Evolutionary conservation across 306 rosid species (phyloP).

Genomic region (Casuarina cunninghamiana): DNA sequence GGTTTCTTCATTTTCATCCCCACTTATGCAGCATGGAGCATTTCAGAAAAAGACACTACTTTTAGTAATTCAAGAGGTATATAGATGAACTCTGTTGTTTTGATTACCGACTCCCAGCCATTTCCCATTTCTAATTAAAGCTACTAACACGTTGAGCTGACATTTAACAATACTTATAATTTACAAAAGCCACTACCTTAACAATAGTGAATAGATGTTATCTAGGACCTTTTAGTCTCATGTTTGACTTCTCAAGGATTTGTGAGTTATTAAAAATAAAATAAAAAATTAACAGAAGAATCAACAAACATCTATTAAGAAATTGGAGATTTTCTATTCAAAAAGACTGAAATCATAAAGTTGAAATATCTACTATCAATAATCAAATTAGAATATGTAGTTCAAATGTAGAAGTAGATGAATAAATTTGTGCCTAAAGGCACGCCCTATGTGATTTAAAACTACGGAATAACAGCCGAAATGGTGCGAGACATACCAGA

Average conservation of each 20-base stretch:
- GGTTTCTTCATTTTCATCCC: neutral
- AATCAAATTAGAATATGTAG: neutral
- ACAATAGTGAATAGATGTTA: neutral
- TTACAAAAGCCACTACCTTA: neutral
- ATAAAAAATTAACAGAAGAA: neutral
- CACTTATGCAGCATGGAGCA: neutral
- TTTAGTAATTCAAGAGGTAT: neutral
- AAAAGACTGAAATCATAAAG: neutral
- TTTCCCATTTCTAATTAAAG: neutral
- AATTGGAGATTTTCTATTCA: neutral
- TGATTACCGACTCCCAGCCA: neutral
- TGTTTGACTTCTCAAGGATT: too few relatives aligned
- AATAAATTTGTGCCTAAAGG: neutral
- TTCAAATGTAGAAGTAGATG: neutral
- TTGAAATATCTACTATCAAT: neutral
- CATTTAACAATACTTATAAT: neutral
- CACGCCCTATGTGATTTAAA: conserved; percentile 7
- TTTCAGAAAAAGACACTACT: neutral
- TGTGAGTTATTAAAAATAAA: too few relatives aligned
- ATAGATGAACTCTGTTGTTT: neutral
- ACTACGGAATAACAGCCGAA: conserved; percentile 18
- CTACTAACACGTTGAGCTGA: neutral
- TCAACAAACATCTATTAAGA: neutral
- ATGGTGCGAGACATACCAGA: conserved; percentile 58
- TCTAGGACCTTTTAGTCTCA: too few relatives aligned